Evolutionary conservation across 2,329 filamentous ascomycete species (phyloP).

Genomic region (Alternaria gaisen): DNA sequence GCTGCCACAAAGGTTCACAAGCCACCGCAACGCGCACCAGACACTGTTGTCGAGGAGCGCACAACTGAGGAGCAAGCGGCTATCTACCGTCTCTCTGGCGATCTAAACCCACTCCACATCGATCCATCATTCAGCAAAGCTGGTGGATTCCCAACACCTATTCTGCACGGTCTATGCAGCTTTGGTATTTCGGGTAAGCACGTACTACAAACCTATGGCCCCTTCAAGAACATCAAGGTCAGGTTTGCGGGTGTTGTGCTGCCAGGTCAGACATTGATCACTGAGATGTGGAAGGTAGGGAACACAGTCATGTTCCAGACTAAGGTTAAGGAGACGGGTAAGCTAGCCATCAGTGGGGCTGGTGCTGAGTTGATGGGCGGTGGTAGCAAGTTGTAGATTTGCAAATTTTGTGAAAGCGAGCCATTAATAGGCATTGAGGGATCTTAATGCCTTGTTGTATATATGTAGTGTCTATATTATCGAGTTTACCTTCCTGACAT

Average conservation of each 20-base stretch:
- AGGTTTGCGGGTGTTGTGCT: slow-evolving; percentile 86
- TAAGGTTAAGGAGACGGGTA: slow-evolving; percentile 91
- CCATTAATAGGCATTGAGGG: not conserved
- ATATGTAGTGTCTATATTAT: slow-evolving; percentile 12
- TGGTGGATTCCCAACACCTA: slow-evolving; percentile 92
- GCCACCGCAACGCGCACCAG: slow-evolving; percentile 78
- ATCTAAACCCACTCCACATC: slow-evolving; percentile 96
- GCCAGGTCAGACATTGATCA: slow-evolving; percentile 86
- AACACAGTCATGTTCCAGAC: slow-evolving; percentile 83
- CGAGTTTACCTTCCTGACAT: not conserved
- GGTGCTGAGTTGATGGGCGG: slow-evolving; percentile 76
- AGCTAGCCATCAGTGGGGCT: slow-evolving; percentile 82
- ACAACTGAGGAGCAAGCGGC: slow-evolving; percentile 92
- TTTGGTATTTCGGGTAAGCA: slow-evolving; percentile 93
- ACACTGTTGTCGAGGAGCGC: slow-evolving; percentile 82
- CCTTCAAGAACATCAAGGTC: slow-evolving; percentile 91
- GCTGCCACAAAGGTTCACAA: slow-evolving; percentile 81
- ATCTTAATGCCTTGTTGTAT: slow-evolving; percentile 1
- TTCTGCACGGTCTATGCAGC: slow-evolving; percentile 95
- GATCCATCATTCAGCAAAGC: slow-evolving; percentile 94
- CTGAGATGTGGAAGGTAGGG: slow-evolving; percentile 93
- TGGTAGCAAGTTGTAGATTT: slow-evolving; percentile 50
- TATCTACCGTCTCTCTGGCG: slow-evolving; percentile 90
- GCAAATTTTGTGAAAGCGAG: not conserved
- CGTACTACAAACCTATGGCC: slow-evolving; percentile 82